These are phyloP conservation scores for Neurospora pannonica DNA, from an alignment of 495 filamentous ascomycete species.

Conservation along the genomic window DNA sequence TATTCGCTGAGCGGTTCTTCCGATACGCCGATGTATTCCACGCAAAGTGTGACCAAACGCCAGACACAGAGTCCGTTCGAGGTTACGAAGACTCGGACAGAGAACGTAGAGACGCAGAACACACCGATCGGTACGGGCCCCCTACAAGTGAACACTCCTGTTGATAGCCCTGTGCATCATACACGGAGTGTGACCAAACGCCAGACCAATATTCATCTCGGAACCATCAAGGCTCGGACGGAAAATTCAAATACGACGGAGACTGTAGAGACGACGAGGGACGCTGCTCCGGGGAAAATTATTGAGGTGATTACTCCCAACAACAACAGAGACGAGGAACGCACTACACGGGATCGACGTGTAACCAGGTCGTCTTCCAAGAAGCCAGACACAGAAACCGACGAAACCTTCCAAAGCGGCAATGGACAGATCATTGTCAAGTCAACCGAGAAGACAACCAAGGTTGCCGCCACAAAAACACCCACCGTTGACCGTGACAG, in stretches of 20 bases:
- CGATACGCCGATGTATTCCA: background rate
- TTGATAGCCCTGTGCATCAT: background rate
- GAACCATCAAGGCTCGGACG: background rate
- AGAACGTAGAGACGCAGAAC: background rate
- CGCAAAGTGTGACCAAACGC: background rate
- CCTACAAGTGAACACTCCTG: background rate
- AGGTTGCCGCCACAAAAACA: background rate
- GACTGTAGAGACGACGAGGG: background rate
- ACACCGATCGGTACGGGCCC: background rate
- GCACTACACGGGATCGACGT: background rate
- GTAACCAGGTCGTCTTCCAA: background rate
- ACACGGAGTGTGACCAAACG: background rate
- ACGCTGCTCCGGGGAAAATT: background rate
- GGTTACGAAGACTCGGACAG: background rate
- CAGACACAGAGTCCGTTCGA: background rate
- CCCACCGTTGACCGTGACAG: background rate
- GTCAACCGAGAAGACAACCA: background rate
- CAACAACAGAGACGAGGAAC: background rate
- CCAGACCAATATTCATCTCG: background rate
- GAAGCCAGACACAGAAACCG: background rate
- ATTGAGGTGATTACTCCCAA: background rate
- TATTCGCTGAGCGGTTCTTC: background rate
- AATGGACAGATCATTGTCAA: background rate
- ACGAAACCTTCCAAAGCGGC: background rate
- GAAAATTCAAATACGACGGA: background rate